These are phyloP conservation scores for Solanum medicagineum DNA, from an alignment of 257 asterid genomes.

Conservation along the genomic window DNA sequence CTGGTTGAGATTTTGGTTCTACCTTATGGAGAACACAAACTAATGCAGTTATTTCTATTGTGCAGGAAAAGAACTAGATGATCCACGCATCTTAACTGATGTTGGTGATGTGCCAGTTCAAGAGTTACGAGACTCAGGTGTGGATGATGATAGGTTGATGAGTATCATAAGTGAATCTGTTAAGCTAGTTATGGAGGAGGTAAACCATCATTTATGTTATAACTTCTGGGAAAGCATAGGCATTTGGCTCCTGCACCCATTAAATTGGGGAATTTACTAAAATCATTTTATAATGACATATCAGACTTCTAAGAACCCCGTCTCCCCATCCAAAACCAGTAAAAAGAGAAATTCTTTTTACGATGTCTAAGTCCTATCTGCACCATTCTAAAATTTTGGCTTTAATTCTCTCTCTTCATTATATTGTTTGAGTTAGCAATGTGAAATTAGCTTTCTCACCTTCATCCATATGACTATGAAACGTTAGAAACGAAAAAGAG, in stretches of 20 bases:
- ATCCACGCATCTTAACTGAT: conserved; percentile 79
- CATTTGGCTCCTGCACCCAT: background rate
- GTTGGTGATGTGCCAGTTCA: conserved; percentile 95
- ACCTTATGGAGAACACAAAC: background rate
- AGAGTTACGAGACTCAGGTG: conserved; percentile 88
- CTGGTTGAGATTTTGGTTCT: background rate
- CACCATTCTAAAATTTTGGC: background rate
- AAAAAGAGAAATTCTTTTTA: background rate
- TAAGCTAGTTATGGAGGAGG: conserved; percentile 93
- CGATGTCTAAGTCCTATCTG: background rate
- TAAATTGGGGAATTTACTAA: background rate
- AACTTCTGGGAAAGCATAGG: background rate
- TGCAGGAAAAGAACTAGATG: conserved; percentile 76
- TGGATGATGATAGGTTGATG: conserved; percentile 90
- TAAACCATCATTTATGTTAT: conserved; percentile 21
- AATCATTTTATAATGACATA: background rate
- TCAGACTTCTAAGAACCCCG: background rate
- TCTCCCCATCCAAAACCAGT: background rate
- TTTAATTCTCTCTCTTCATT: background rate
- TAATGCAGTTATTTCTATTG: background rate
- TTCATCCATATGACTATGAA: background rate
- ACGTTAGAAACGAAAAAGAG: background rate
- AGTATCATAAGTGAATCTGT: conserved; percentile 73
- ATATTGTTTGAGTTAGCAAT: background rate
- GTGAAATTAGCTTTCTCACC: background rate